A percentile compares a stretch with the other conserved stretches of the same genome.
These are phyloP conservation scores for Fallopia convolvulus DNA, from an alignment of 148 eudicot genomes.

Conservation along the genomic window DNA sequence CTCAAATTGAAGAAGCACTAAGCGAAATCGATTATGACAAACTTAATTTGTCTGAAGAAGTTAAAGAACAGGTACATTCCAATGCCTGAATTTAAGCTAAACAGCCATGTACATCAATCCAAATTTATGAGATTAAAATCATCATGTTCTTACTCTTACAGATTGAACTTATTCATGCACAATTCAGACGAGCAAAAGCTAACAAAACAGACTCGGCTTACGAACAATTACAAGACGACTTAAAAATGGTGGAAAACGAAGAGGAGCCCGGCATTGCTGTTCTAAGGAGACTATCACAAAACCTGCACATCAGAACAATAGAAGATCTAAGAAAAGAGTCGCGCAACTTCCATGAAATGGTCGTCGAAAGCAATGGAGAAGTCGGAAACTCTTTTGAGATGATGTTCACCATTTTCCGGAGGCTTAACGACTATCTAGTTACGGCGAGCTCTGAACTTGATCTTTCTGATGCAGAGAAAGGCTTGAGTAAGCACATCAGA, in stretches of 20 bases:
- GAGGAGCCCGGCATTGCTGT: conserved; percentile 47
- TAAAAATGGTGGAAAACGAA: conserved; percentile 52
- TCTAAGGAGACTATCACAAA: conserved; percentile 63
- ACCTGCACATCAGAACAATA: conserved; percentile 50
- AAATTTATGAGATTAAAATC: neutral
- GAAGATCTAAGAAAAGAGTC: conserved; percentile 76
- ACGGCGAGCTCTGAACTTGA: conserved; percentile 40
- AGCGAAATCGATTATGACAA: conserved; percentile 46
- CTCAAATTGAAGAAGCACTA: conserved; percentile 66
- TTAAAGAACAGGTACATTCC: conserved; percentile 63
- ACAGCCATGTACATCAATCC: neutral
- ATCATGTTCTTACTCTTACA: conserved; percentile 16
- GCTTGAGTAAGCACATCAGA: conserved; percentile 54
- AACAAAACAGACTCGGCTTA: conserved; percentile 59
- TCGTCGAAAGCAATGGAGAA: conserved; percentile 47
- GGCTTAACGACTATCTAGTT: conserved; percentile 55
- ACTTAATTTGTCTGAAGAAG: conserved; percentile 72
- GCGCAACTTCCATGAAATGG: conserved; percentile 63
- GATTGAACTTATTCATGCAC: conserved; percentile 77
- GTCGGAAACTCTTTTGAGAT: conserved; percentile 54
- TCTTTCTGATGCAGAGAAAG: conserved; percentile 39
- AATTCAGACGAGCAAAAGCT: conserved; percentile 59
- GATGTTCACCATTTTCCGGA: conserved; percentile 54
- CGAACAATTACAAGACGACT: conserved; percentile 52
- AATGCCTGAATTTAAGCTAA: neutral